Base-by-base conservation (phyloP, 179 eudicot genomes). In the Silene coronaria region DNA sequence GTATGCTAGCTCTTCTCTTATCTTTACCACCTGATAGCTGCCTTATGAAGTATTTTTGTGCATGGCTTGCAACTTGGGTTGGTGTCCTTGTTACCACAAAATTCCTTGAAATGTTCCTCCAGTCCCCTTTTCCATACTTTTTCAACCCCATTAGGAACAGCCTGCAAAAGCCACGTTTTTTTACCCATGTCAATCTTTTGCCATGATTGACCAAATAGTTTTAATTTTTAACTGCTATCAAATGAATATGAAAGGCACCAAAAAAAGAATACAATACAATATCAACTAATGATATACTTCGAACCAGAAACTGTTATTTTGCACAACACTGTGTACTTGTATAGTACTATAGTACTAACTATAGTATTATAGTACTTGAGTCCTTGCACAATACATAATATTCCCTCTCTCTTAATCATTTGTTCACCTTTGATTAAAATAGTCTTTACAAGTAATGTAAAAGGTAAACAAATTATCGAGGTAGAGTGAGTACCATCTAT, bases 51-150 rank as follows among this genome's bases (percentile, higher is more conserved):
- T 93, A 96, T 77, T 96, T 96, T 64, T 96, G 99, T 67, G 99
- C 99, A 79, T 96, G 99, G 83, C 99, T 96, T 13, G 99, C 99
- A 1, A 96, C 99, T 81, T 96, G 99, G 22, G 99, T 96, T 38
- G 99, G 98, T 36, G 99, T 96, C 77, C 99, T 87, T 9, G 94
- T 90, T 3, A 87, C 82, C 80, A 96, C 99, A 34, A 82, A 96
- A 38, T 93, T 91, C 66, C 99, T 84, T 1, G 99, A 96, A 30
- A 96, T 96, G 88, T 96, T 96, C 77, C 99, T 88, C 99, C 99
- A 96, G 59, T 96, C 99, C 5, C 99, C 99, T 71, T 96, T 96
- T 67, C 99, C 99, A 69, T 96, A 91, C 83, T 96, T 96, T 76
- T 89, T 87, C 28, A 96, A 86, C 75, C 99, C 99, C 97, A 93